Evolutionary conservation across 768 basidiomycete species (phyloP), one percentile per base, ranked within the genome.

Genomic region (Macrolepiota fuliginosa): DNA sequence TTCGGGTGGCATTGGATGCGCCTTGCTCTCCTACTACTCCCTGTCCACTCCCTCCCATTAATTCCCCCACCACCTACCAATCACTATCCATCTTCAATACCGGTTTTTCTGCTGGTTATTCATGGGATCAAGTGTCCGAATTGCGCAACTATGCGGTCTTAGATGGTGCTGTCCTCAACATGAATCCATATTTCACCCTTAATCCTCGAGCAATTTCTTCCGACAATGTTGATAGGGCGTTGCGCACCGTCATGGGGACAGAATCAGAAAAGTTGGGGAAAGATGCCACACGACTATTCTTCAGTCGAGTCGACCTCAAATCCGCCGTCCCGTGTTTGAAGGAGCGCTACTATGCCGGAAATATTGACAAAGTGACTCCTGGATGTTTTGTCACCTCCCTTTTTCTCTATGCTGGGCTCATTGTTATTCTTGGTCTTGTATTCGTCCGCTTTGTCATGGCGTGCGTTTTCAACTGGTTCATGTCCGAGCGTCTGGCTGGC

Each of bases 381-480:
- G 96, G 96, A 7, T 99, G 97, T 75, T 96, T 98, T 74, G 86
- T 94, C 40, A 90, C 94, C 35, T 83, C 86, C 50, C 79, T 98
- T 27, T 86, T 98, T 72, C 88, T 98, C 55, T 99, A 97, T 72
- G 77, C 88, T 27, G 92, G 94, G 60, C 83, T 99, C 61, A 84
- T 94, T 72, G 87, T 98, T 76, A 95, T 99, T 70, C 85, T 98
- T 58, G 84, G 84, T 29, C 86, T 99, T 62, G 92, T 99, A 35
- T 74, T 98, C 64, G 87, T 93, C 35, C 92, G 97, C 37, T 99
- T 98, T 76, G 74, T 82, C 67, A 98, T 99, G 96, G 97, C 97
- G 0, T 93, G 93, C 72, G 73, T 96, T 45, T 99, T 98, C 82
- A 94, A 87, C 68, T 99, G 97, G 97, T 96, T 93, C 79, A 77